phyloP scores from a whole-genome alignment of 2,329 filamentous ascomycete genomes.

The Nigrospora sphaerica region DNA sequence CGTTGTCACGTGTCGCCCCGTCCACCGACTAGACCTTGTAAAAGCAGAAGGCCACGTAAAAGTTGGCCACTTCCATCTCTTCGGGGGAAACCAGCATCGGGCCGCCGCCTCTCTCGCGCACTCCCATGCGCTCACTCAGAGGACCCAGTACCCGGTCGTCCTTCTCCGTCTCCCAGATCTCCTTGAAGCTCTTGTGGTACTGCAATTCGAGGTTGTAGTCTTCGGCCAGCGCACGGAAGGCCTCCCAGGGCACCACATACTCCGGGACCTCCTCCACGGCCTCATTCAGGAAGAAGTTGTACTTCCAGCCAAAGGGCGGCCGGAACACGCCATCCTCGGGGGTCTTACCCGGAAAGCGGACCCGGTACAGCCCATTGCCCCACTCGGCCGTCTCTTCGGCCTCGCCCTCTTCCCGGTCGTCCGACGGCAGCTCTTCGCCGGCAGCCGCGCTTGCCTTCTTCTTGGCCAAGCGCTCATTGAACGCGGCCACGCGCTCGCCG shows the following conservation, averaged over 20 bases:
- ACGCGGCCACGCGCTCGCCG: conserved; percentile 67
- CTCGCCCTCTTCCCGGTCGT: conserved; percentile 50
- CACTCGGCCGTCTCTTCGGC: conserved; percentile 65
- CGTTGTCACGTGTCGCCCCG: too few species aligned
- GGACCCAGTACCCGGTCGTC: conserved; percentile 74
- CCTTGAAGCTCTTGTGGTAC: conserved; percentile 84
- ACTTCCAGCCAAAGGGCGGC: conserved; percentile 95
- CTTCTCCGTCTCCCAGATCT: conserved; percentile 90
- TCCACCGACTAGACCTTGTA: conserved; percentile 66
- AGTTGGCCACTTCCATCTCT: conserved; percentile 86
- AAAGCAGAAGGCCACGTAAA: conserved; percentile 94
- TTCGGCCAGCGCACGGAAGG: conserved; percentile 89
- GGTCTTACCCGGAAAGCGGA: conserved; percentile 78
- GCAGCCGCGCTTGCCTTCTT: conserved; percentile 20
- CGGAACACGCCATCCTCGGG: conserved; percentile 86
- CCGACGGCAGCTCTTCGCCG: conserved; percentile 18
- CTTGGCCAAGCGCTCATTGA: conserved; percentile 53
- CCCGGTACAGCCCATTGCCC: conserved; percentile 89
- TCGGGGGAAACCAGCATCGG: conserved; percentile 68
- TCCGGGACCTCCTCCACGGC: conserved; percentile 94
- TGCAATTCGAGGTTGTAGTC: conserved; percentile 95
- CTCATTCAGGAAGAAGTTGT: conserved; percentile 92
- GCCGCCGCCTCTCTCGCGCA: conserved; percentile 63
- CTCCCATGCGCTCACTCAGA: conserved; percentile 92
- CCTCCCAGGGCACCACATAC: conserved; percentile 97